These are phyloP conservation scores for Aphanomyces invadans DNA, from an alignment of 352 stramenopile genomes.

Conservation along the genomic window DNA sequence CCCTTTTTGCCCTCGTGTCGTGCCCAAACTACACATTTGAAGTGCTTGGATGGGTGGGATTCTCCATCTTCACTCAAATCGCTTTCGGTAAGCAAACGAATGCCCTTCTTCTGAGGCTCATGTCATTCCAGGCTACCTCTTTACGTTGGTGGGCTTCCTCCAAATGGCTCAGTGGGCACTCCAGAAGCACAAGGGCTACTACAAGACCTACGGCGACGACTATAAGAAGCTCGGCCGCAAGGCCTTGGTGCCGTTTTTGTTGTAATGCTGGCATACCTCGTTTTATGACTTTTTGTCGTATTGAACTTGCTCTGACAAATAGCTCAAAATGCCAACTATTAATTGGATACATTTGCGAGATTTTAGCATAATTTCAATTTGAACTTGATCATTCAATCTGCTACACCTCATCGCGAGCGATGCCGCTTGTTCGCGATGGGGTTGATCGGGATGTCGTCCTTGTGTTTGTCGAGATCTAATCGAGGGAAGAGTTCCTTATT, in stretches of 20 bases:
- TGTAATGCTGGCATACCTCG: too few species aligned
- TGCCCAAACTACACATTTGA: constrained; percentile 90
- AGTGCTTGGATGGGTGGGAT: constrained; percentile 82
- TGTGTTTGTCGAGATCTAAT: constrained; percentile 8
- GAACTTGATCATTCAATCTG: too few species aligned
- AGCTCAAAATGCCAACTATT: too few species aligned
- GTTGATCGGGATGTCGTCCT: constrained; percentile 8
- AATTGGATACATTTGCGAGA: too few species aligned
- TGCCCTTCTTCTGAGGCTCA: not conserved
- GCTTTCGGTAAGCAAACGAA: constrained; percentile 31
- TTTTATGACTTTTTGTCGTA: not conserved
- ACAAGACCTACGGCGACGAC: constrained; percentile 78
- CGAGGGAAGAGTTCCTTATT: constrained; percentile 3
- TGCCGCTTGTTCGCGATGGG: constrained; percentile 3
- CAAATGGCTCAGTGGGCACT: constrained; percentile 87
- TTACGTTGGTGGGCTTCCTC: constrained; percentile 75
- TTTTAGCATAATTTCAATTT: too few species aligned
- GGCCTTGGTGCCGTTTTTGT: constrained; percentile 74
- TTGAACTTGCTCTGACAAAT: not conserved
- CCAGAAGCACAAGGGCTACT: constrained; percentile 83
- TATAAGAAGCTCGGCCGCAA: constrained; percentile 85
- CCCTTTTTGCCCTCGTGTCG: constrained; percentile 76
- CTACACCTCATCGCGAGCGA: not conserved
- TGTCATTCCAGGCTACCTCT: constrained; percentile 46
- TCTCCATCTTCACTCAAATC: constrained; percentile 81